These are phyloP conservation scores for Oenanthe sinensis DNA, from an alignment of 129 eudicot species.

Conservation along the genomic window DNA sequence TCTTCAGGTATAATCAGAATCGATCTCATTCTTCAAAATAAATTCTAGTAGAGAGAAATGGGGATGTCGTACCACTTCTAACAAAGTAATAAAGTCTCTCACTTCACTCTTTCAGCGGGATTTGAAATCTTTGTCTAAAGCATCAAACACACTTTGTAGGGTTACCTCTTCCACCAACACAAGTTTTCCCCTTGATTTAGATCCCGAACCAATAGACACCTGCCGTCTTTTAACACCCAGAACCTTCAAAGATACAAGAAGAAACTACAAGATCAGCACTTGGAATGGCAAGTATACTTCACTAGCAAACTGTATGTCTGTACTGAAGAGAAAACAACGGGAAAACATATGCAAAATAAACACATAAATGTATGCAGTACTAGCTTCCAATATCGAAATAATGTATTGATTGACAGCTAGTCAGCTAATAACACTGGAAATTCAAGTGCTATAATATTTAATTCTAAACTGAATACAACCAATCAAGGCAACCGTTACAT, in stretches of 20 bases:
- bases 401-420: background rate
- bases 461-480: too few relatives aligned
- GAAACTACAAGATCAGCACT: background rate
- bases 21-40: background rate
- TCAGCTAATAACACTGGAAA: background rate
- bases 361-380: background rate
- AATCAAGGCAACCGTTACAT: too few relatives aligned
- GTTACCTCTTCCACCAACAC: slow-evolving; percentile 47
- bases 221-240: slow-evolving; percentile 57
- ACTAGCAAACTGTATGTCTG: background rate
- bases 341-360: background rate
- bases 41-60: background rate
- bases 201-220: slow-evolving; percentile 53
- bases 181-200: slow-evolving; percentile 57
- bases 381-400: background rate
- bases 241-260: slow-evolving; percentile 25
- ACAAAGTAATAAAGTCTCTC: background rate
- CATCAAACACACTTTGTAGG: slow-evolving; percentile 40
- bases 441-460: background rate
- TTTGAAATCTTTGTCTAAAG: slow-evolving; percentile 30
- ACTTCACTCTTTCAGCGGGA: slow-evolving; percentile 11
- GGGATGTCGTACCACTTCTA: background rate
- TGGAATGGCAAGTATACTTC: background rate
- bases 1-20: background rate
- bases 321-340: background rate